Percentiles rank a stretch among this genome's conserved stretches.
These are phyloP conservation scores for Ustilago crameri DNA, from an alignment of 1,284 basidiomycete species.

Conservation along the genomic window DNA sequence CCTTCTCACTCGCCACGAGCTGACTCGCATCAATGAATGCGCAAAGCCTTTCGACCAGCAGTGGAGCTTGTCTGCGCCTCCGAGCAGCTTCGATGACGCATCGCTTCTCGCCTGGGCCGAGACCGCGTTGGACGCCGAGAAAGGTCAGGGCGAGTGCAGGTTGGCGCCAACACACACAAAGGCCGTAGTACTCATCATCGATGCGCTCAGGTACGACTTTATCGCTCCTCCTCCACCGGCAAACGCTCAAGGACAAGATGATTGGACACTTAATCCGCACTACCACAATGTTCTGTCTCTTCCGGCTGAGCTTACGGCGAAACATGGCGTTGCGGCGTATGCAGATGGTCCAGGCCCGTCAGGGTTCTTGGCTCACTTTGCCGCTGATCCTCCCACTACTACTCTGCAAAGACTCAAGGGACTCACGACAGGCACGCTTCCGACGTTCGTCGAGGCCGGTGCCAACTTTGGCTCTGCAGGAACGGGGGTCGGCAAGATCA, in stretches of 20 bases:
- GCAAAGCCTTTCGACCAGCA: conserved; percentile 1
- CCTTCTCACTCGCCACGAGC: conserved; percentile 59
- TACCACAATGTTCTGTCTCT: conserved; percentile 86
- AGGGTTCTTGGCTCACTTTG: conserved; percentile 87
- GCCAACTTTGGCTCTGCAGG: conserved; percentile 79
- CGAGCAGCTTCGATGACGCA: conserved; percentile 22
- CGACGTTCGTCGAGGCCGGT: conserved; percentile 93
- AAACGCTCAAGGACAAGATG: conserved; percentile 65
- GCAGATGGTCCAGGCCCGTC: conserved; percentile 63
- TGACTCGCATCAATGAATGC: conserved; percentile 34
- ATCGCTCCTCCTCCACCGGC: conserved; percentile 75
- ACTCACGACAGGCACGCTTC: conserved; percentile 91
- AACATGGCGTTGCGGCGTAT: conserved; percentile 10
- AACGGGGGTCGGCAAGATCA: conserved; percentile 72
- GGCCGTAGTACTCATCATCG: conserved; percentile 87
- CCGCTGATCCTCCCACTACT: conserved; percentile 93
- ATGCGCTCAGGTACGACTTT: conserved; percentile 94
- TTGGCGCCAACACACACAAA: conserved; percentile 66
- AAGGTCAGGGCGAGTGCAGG: conserved; percentile 52
- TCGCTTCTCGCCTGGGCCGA: conserved; percentile 47
- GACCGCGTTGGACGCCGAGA: conserved; percentile 12
- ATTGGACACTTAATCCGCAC: conserved; percentile 70
- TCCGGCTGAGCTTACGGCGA: conserved; percentile 76
- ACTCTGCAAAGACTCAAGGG: conserved; percentile 96
- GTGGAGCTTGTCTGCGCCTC: conserved; percentile 29